Evolutionary conservation across 495 filamentous ascomycete genomes (phyloP).

Genomic region (Penicillium soppii): DNA sequence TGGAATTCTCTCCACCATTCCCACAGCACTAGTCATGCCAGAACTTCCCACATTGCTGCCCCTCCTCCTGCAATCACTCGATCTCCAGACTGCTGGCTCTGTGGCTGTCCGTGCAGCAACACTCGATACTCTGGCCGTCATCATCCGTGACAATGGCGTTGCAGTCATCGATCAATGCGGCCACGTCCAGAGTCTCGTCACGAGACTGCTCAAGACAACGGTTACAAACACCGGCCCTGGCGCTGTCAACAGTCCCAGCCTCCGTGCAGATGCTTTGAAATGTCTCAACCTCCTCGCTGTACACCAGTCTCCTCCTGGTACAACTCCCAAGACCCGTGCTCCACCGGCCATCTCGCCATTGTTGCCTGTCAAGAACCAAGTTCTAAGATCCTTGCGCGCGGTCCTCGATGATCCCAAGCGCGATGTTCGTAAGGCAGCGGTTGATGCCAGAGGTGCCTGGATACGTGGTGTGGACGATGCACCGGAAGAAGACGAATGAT

Average conservation of each 20-base stretch:
- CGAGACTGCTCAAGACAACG: slow-evolving; percentile 54
- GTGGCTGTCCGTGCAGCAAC: slow-evolving; percentile 60
- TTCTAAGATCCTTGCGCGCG: slow-evolving; percentile 51
- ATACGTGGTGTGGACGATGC: slow-evolving; percentile 60
- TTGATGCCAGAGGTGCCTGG: slow-evolving; percentile 68
- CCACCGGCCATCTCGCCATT: slow-evolving; percentile 45
- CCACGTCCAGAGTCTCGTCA: slow-evolving; percentile 59
- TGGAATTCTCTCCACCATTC: slow-evolving; percentile 60
- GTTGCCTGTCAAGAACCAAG: slow-evolving; percentile 56
- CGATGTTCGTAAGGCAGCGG: slow-evolving; percentile 65
- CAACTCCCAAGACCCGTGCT: slow-evolving; percentile 31
- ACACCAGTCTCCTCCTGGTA: slow-evolving; percentile 22
- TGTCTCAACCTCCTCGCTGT: slow-evolving; percentile 58
- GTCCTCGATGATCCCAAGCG: slow-evolving; percentile 68
- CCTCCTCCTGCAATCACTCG: slow-evolving; percentile 69
- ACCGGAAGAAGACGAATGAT: slow-evolving; percentile 53
- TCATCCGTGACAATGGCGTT: slow-evolving; percentile 58
- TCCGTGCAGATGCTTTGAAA: slow-evolving; percentile 52
- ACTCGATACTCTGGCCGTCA: slow-evolving; percentile 57
- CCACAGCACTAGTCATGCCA: slow-evolving; percentile 58
- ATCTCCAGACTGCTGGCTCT: slow-evolving; percentile 52
- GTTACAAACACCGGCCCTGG: slow-evolving; percentile 9
- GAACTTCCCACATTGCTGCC: slow-evolving; percentile 60
- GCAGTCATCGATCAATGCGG: slow-evolving; percentile 51
- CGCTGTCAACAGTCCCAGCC: slow-evolving; percentile 37